These are phyloP conservation scores for Teunomyces funiuensis DNA, from an alignment of 805 yeast genomes.

Conservation along the genomic window DNA sequence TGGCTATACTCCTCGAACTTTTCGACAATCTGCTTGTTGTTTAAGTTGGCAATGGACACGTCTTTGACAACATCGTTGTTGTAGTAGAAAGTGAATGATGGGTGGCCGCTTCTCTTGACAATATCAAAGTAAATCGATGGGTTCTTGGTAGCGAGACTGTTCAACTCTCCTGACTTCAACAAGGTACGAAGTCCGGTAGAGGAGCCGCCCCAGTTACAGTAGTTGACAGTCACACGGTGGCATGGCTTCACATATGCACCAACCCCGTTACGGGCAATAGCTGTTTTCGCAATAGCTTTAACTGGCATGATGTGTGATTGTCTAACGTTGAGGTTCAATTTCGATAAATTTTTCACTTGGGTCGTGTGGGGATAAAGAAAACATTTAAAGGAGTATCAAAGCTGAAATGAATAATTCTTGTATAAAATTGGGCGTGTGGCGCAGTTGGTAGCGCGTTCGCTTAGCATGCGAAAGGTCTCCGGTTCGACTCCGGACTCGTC, in stretches of 20 bases:
- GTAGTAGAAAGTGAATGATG: conserved; percentile 50
- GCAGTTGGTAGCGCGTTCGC: conserved; percentile 82
- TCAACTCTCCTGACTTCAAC: conserved; percentile 50
- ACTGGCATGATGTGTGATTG: conserved; percentile 45
- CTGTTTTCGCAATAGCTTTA: conserved; percentile 56
- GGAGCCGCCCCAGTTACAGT: conserved; percentile 95
- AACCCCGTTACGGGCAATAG: conserved; percentile 72
- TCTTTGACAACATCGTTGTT: conserved; percentile 33
- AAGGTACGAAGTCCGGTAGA: conserved; percentile 81
- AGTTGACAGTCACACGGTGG: conserved; percentile 69
- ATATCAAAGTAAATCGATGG: conserved; percentile 74
- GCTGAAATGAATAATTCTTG: too few species aligned
- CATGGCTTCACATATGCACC: conserved; percentile 77
- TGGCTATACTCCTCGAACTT: conserved; percentile 65
- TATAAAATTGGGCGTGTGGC: conserved; percentile 87
- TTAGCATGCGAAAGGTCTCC: conserved; percentile 79
- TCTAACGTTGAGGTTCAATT: not conserved
- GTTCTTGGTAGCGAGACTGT: conserved; percentile 56
- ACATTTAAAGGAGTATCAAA: too few species aligned
- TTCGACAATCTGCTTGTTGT: conserved; percentile 57
- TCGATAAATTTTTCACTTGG: conserved; percentile 7
- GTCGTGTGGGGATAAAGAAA: conserved; percentile 9
- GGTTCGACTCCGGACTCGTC: conserved; percentile 79
- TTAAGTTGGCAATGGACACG: conserved; percentile 77
- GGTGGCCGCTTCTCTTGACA: conserved; percentile 76